Evolutionary conservation across 305 asterid genomes (phyloP), one percentile per base, ranked within the genome.

Genomic region (Fraxinus greggii): DNA sequence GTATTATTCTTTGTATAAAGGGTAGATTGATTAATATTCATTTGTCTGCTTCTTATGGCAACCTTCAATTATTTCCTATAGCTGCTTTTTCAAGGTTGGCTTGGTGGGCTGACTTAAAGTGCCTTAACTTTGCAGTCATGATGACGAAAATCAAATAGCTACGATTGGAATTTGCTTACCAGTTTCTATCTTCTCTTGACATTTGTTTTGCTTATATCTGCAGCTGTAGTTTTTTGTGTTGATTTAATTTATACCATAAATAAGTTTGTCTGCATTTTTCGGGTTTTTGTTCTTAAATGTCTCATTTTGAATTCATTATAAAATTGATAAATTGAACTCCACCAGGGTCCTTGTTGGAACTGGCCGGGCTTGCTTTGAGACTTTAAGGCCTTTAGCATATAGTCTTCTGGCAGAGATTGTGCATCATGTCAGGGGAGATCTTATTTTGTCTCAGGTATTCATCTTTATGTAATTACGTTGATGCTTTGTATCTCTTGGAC

Each of bases 351-450:
- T 97, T 84, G 97, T 97, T 88, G 99, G 99, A 86, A 92, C 94
- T 80, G 99, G 99, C 63, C 90, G 97, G 85, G 99, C 99, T 72
- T 97, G 99, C 92, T 97, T 91, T 79, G 99, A 97, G 91, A 92
- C 97, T 79, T 89, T 97, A 89, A 92, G 99, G 86, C 99, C 99
- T 54, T 90, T 97, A 90, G 99, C 99, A n/a, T 97, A 97, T 89
- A 97, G 99, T 90, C 95, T 97, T 84, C 88, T 97, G 90, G 99
- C 99, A 73, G 99, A 97, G 90, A 93, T 97, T 79, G 98, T 95
- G 87, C 99, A 97, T 88, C 98, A 94, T 88, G 98, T 97, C 82
- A 88, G 98, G 86, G 98, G 90, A 84, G 98, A 93, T 86, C 98
- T 97, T 85, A 91, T 98, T 67, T 88, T 97, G 89, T 88, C 98